A percentile compares a stretch with the other conserved stretches of the same genome.
phyloP scores from a whole-genome alignment of 495 filamentous ascomycete genomes.

The Podospora australis region DNA sequence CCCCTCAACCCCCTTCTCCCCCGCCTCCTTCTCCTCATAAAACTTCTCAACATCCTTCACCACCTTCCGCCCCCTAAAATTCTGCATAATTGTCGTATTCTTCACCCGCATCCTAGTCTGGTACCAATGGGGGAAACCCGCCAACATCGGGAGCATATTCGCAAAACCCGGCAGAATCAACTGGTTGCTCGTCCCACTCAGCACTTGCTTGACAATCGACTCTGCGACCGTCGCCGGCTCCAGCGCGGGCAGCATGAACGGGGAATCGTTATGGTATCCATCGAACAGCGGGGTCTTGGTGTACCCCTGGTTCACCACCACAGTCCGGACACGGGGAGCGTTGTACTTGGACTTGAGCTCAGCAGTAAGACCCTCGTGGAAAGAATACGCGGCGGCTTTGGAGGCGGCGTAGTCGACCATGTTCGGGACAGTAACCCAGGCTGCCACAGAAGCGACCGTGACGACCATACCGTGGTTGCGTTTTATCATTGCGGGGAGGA shows the following conservation, averaged over 20 bases:
- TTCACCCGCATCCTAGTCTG: conserved; percentile 29
- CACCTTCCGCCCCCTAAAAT: conserved; percentile 42
- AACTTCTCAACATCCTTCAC: conserved; percentile 39
- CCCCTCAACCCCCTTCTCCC: conserved; percentile 13
- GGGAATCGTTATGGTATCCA: conserved; percentile 47
- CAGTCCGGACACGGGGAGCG: conserved; percentile 58
- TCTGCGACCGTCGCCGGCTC: conserved; percentile 60
- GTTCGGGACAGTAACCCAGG: conserved; percentile 52
- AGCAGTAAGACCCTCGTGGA: conserved; percentile 63
- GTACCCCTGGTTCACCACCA: conserved; percentile 60
- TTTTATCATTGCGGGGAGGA: conserved; percentile 58
- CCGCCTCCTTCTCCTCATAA: conserved; percentile 31
- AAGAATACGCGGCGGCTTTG: conserved; percentile 60
- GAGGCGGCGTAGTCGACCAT: conserved; percentile 63
- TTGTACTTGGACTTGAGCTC: conserved; percentile 56
- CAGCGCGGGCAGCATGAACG: conserved; percentile 50
- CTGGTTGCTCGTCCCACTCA: conserved; percentile 51
- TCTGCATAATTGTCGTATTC: conserved; percentile 36
- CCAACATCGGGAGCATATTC: conserved; percentile 25
- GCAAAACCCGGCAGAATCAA: conserved; percentile 47
- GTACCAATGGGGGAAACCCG: conserved; percentile 42
- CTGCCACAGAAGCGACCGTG: conserved; percentile 60
- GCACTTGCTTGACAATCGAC: conserved; percentile 52
- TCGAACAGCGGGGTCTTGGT: conserved; percentile 55
- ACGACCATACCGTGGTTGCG: conserved; percentile 68